A percentile compares a stretch with the other conserved stretches of the same genome.
These are phyloP conservation scores for Acanthamoeba divionensis DNA, from an alignment of 208 protist genomes.

Conservation along the genomic window DNA sequence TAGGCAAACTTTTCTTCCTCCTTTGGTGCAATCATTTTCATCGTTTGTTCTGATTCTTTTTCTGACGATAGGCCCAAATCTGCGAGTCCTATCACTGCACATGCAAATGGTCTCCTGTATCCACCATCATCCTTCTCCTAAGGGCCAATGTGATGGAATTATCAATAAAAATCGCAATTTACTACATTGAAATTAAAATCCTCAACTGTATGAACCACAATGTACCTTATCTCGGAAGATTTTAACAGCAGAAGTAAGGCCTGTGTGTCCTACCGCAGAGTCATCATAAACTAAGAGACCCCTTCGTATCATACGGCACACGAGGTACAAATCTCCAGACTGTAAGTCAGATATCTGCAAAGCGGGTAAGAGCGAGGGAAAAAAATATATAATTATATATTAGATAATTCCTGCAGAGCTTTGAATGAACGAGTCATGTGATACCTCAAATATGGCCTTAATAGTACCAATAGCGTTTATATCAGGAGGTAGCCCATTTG, in stretches of 20 bases:
- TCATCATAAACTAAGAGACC: constrained; percentile 39
- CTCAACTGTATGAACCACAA: background rate
- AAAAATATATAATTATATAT: background rate
- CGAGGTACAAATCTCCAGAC: background rate
- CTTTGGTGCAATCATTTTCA: constrained; percentile 28
- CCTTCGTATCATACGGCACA: constrained; percentile 32
- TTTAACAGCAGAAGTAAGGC: too few relatives aligned
- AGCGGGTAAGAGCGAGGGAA: background rate
- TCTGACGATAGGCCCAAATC: background rate
- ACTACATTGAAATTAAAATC: background rate
- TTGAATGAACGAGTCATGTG: background rate
- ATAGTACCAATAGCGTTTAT: constrained; percentile 56
- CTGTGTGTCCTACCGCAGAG: background rate
- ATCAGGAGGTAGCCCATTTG: constrained; percentile 45
- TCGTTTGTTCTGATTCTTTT: constrained; percentile 44
- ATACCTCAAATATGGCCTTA: constrained; percentile 53
- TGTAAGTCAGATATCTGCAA: constrained; percentile 7
- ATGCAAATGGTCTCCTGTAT: background rate
- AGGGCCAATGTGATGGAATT: background rate
- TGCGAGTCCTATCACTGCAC: background rate
- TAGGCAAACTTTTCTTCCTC: constrained; percentile 47
- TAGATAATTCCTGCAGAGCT: background rate
- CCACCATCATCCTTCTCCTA: constrained; percentile 39
- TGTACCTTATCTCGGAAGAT: background rate
- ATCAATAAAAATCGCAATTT: too few relatives aligned